These are phyloP conservation scores for Starmera dryadoides DNA, from an alignment of 805 yeast species.

Conservation along the genomic window DNA sequence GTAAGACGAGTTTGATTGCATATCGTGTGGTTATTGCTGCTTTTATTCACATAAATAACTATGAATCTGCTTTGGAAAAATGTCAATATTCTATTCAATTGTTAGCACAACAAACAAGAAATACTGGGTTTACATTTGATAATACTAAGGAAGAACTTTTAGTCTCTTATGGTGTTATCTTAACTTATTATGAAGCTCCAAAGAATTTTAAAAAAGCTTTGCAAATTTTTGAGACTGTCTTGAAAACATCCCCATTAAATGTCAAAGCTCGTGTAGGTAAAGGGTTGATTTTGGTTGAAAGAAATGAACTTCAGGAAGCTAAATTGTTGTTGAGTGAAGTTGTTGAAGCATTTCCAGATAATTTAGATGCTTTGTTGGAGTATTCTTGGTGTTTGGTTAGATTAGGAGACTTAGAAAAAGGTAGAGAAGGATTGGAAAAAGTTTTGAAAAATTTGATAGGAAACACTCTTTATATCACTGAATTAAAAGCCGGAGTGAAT, in stretches of 20 bases:
- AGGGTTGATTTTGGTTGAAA: conserved; percentile 68
- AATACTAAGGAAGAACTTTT: conserved; percentile 53
- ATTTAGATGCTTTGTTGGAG: conserved; percentile 58
- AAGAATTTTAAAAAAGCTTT: conserved; percentile 75
- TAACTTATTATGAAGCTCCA: conserved; percentile 86
- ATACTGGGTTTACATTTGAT: conserved; percentile 38
- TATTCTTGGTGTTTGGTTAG: conserved; percentile 72
- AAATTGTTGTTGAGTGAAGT: conserved; percentile 43
- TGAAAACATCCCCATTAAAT: conserved; percentile 37
- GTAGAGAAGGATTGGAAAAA: conserved; percentile 40
- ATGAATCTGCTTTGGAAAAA: conserved; percentile 49
- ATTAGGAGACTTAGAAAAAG: conserved; percentile 40
- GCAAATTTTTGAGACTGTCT: conserved; percentile 58
- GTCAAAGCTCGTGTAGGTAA: conserved; percentile 71
- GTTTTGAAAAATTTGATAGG: conserved; percentile 35
- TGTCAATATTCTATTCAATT: conserved; percentile 55
- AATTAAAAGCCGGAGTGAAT: conserved; percentile 48
- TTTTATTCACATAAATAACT: conserved; percentile 55
- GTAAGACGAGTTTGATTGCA: conserved; percentile 46
- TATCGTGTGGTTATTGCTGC: conserved; percentile 58
- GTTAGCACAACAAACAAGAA: conserved; percentile 39
- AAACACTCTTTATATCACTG: conserved; percentile 42
- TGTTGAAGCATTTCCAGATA: conserved; percentile 38
- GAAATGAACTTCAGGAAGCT: conserved; percentile 52
- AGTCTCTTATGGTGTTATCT: conserved; percentile 63